Evolutionary conservation across 2,329 filamentous ascomycete genomes (phyloP).

Genomic region (Apiospora malaysiana): DNA sequence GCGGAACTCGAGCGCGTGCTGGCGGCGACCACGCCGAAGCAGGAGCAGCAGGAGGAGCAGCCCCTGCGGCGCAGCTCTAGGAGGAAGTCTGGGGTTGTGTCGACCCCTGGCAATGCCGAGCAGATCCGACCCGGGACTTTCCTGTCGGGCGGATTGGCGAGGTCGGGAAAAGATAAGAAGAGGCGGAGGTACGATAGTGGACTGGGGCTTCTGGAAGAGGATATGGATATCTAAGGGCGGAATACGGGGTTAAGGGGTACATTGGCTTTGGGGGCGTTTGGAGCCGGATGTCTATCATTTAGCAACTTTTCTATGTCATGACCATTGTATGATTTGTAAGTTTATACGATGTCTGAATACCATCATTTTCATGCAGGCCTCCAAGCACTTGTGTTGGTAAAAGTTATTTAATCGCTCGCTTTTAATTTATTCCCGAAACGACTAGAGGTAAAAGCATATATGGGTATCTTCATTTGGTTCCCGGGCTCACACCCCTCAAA

Average conservation of each 20-base stretch:
- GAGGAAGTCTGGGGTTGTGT: constrained; percentile 29
- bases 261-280: neutral
- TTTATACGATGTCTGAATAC: neutral
- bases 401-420: neutral
- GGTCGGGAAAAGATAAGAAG: constrained; percentile 45
- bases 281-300: neutral
- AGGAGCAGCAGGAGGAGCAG: constrained; percentile 5
- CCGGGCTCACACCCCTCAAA: neutral
- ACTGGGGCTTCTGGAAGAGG: constrained; percentile 60
- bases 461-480: neutral
- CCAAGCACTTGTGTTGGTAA: neutral
- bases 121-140: constrained; percentile 28
- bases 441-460: neutral
- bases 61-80: constrained; percentile 21
- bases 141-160: constrained; percentile 37
- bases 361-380: neutral
- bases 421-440: neutral
- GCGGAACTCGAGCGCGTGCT: constrained; percentile 57
- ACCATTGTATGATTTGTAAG: neutral
- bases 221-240: constrained; percentile 32
- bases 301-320: constrained; percentile 7
- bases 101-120: constrained; percentile 10
- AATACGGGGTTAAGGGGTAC: neutral
- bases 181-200: constrained; percentile 60
- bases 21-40: constrained; percentile 34